Evolutionary conservation across 805 yeast genomes (phyloP).

Genomic region (Candida taoyuanica): DNA sequence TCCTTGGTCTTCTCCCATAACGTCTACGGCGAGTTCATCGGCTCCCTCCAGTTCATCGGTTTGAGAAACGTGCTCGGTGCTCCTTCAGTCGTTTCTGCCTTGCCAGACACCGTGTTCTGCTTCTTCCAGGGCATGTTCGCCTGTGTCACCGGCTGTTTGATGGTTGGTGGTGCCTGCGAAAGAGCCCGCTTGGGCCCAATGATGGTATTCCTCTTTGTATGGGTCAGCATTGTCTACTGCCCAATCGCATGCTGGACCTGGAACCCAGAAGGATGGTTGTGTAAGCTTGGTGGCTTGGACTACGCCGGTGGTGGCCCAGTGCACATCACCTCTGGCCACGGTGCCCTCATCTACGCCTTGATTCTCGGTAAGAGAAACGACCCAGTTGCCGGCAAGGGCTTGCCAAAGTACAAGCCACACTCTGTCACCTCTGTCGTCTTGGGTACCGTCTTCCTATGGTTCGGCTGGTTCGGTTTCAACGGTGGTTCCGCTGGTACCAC

Average conservation of each 20-base stretch:
- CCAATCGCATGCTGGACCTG: conserved; percentile 98
- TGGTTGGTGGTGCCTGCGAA: conserved; percentile 98
- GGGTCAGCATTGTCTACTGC: conserved; percentile 95
- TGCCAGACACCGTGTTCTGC: conserved; percentile 90
- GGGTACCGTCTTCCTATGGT: conserved; percentile 94
- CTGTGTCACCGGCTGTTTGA: conserved; percentile 82
- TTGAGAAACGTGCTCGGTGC: conserved; percentile 79
- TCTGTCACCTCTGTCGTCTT: conserved; percentile 85
- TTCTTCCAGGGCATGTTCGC: conserved; percentile 98
- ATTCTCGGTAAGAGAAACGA: conserved; percentile 90
- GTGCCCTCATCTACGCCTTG: conserved; percentile 91
- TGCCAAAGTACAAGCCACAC: conserved; percentile 92
- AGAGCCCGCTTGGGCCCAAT: conserved; percentile 94
- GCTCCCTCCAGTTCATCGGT: conserved; percentile 76
- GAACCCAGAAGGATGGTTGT: conserved; percentile 92
- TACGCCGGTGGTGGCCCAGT: conserved; percentile 99
- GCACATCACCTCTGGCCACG: conserved; percentile 90
- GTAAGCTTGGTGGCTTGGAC: conserved; percentile 77
- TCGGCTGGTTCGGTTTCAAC: conserved; percentile 99
- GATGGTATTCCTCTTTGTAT: conserved; percentile 89
- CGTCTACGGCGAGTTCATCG: conserved; percentile 61
- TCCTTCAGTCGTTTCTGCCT: conserved; percentile 55
- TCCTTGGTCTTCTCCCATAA: conserved; percentile 78
- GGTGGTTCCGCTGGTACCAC: conserved; percentile 98
- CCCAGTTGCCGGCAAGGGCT: conserved; percentile 44